Percentiles rank a stretch among this genome's conserved stretches.
These are phyloP conservation scores for Colletotrichum endophyticum DNA, from an alignment of 2,329 filamentous ascomycete genomes.

Conservation along the genomic window DNA sequence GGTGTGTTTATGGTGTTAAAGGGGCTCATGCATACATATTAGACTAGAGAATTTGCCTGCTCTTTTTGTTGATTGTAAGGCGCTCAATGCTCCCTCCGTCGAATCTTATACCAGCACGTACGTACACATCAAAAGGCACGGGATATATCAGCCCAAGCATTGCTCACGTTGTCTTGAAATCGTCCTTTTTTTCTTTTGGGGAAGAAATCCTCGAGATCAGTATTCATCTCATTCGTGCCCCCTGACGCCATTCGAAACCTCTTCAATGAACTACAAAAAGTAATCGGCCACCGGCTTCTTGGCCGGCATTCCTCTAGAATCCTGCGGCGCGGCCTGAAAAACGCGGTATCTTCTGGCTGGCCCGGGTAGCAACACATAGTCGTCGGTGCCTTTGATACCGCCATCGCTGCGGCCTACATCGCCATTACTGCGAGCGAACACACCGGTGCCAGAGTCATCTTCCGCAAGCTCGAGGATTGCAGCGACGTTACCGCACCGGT, in stretches of 20 bases:
- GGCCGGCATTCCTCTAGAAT: constrained; percentile 95
- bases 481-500: constrained; percentile 93
- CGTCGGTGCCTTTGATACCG: constrained; percentile 35
- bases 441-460: constrained; percentile 76
- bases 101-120: background rate
- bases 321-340: constrained; percentile 95
- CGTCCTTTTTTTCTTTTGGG: background rate
- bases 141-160: background rate
- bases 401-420: constrained; percentile 66
- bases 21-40: background rate
- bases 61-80: background rate
- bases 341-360: constrained; percentile 92
- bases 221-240: background rate
- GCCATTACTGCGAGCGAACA: constrained; percentile 74
- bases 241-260: background rate
- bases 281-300: constrained; percentile 99
- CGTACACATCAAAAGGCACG: background rate
- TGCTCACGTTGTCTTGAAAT: background rate
- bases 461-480: constrained; percentile 93
- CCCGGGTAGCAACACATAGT: constrained; percentile 48
- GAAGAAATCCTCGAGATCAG: background rate
- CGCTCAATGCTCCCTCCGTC: background rate
- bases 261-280: constrained; percentile 66
- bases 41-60: background rate
- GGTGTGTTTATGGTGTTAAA: background rate